Base-by-base conservation (phyloP, 192 early-diverging fungal species). In the Umbelopsis sp. region DNA sequence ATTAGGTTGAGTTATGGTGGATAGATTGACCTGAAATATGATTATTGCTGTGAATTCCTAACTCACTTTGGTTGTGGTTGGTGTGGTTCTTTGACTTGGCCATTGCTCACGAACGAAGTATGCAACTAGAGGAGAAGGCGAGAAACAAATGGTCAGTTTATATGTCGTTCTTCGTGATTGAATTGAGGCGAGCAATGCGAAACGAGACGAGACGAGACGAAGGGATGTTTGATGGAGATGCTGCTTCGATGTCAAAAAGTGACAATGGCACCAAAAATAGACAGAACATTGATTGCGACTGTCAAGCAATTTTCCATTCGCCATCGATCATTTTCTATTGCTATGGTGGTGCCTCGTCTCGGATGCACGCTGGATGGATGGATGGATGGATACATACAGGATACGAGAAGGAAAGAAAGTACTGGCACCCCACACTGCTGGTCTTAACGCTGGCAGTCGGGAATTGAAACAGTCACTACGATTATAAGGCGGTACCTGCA, bases 41-140 rank as follows among this genome's bases (percentile, higher is more conserved):
- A 3, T 38, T 3, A 38, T 38, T 38, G 36, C 36, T n/a, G 36
- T 38, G 38, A 59, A 47, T 62, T 11, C 25, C 21, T 0, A 22
- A 83, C 85, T 85, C 89, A 92, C 91, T 97, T 88, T 99, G 97
- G 93, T 98, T 98, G 95, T 98, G 97, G 91, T 97, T 98, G 87
- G 97, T 98, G 92, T 98, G 96, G 92, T 99, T 99, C 95, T 95
- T 95, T 69, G 91, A 92, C 86, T 95, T 95, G 85, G 93, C 78
- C 93, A 93, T 93, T 84, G 68, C 80, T 71, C 71, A 74, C 77
- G 70, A 72, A 76, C 47, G 47, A 66, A 66, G 50, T 29, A 26
- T 50, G 45, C 38, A 69, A 43, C n/a, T 65, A 50, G 70, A 71
- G 21, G 47, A 29, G 71, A 9, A 21, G 0, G 31, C 0, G 31